These are phyloP conservation scores for Mycena galopus DNA, from an alignment of 768 basidiomycete species.

Conservation along the genomic window DNA sequence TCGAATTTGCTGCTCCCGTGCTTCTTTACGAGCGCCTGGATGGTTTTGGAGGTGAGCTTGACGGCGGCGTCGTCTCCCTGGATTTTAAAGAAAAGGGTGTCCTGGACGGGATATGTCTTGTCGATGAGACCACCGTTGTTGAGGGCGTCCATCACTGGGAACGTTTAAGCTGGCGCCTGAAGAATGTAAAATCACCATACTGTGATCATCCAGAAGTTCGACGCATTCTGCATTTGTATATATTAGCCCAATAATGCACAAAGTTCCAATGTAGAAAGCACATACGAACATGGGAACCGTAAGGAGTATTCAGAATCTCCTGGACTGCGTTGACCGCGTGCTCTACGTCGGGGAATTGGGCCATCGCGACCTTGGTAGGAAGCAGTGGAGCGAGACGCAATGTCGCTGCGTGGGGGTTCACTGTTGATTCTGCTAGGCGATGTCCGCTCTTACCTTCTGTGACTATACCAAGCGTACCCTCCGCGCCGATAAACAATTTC, in stretches of 20 bases:
- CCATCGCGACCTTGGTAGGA: slow-evolving; percentile 90
- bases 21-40: slow-evolving; percentile 72
- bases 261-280: slow-evolving; percentile 23
- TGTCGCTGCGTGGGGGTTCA: slow-evolving; percentile 67
- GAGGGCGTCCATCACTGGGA: slow-evolving; percentile 81
- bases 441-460: slow-evolving; percentile 28
- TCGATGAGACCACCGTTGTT: slow-evolving; percentile 74
- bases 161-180: background rate
- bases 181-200: slow-evolving; percentile 49
- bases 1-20: slow-evolving; percentile 78
- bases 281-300: slow-evolving; percentile 82
- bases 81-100: slow-evolving; percentile 93
- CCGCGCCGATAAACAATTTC: slow-evolving; percentile 91
- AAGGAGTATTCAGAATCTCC: slow-evolving; percentile 78
- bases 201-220: slow-evolving; percentile 85
- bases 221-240: slow-evolving; percentile 78
- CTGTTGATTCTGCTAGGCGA: background rate
- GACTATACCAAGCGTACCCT: slow-evolving; percentile 49
- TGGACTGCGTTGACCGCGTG: slow-evolving; percentile 85
- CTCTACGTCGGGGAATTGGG: slow-evolving; percentile 85
- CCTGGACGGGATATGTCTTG: slow-evolving; percentile 73
- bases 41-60: slow-evolving; percentile 66
- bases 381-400: slow-evolving; percentile 84
- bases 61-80: slow-evolving; percentile 79
- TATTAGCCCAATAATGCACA: background rate